These are phyloP conservation scores for Chaetomiaceae sp. DNA, from an alignment of 2,329 filamentous ascomycete species.

Conservation along the genomic window DNA sequence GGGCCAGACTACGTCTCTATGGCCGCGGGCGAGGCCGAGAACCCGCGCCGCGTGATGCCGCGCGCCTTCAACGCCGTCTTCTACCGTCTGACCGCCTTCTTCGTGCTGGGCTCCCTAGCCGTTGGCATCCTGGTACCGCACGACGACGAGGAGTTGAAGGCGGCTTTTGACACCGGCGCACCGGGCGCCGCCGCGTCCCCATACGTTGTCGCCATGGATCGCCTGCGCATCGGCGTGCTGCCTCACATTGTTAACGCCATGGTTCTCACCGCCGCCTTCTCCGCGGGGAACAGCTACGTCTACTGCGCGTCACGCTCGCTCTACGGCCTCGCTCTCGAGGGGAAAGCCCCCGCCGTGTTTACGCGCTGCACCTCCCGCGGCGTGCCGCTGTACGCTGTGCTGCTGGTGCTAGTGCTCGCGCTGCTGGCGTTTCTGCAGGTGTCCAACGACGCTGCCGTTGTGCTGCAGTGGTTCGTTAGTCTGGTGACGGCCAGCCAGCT, in stretches of 20 bases:
- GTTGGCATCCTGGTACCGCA: slow-evolving; percentile 55
- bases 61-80: slow-evolving; percentile 67
- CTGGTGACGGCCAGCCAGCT: slow-evolving; percentile 33
- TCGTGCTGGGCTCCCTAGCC: slow-evolving; percentile 59
- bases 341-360: slow-evolving; percentile 41
- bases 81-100: slow-evolving; percentile 65
- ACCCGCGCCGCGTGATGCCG: slow-evolving; percentile 59
- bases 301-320: slow-evolving; percentile 46
- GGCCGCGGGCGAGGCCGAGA: slow-evolving; percentile 53
- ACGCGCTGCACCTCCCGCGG: slow-evolving; percentile 36
- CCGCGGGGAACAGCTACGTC: slow-evolving; percentile 43
- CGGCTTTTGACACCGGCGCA: slow-evolving; percentile 44
- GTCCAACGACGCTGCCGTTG: slow-evolving; percentile 31
- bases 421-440: slow-evolving; percentile 35
- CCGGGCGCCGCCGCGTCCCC: slow-evolving; percentile 45
- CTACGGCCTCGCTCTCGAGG: slow-evolving; percentile 44
- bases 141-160: slow-evolving; percentile 47
- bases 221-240: slow-evolving; percentile 40
- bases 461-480: slow-evolving; percentile 35
- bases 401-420: slow-evolving; percentile 29
- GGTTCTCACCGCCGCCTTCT: slow-evolving; percentile 29
- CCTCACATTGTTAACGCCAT: slow-evolving; percentile 56
- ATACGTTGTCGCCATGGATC: slow-evolving; percentile 39
- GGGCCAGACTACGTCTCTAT: slow-evolving; percentile 60
- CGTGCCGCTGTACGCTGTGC: slow-evolving; percentile 37